Evolutionary conservation across 768 basidiomycete species (phyloP).

Genomic region (Cyclocybe cylindracea): DNA sequence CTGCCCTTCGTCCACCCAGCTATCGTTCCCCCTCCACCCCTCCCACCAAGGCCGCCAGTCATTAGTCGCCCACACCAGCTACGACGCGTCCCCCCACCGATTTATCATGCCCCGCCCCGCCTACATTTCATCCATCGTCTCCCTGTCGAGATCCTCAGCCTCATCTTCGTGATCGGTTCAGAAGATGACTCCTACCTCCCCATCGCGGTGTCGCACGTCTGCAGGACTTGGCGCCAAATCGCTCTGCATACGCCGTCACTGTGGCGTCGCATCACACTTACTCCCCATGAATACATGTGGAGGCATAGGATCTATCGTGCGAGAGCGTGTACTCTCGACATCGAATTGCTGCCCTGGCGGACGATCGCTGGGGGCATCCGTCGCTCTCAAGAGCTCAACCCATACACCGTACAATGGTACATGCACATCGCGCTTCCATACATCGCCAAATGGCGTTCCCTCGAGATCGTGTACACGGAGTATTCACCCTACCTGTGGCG

Average conservation of each 20-base stretch:
- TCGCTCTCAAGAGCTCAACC: constrained; percentile 37
- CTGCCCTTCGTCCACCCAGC: neutral
- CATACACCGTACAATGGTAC: constrained; percentile 55
- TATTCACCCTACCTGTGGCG: constrained; percentile 71
- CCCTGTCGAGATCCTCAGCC: constrained; percentile 63
- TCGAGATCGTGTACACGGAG: constrained; percentile 54
- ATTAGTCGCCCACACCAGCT: constrained; percentile 40
- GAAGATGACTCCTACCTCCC: constrained; percentile 59
- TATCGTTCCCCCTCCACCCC: neutral
- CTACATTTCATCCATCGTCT: constrained; percentile 56
- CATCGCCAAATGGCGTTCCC: constrained; percentile 60
- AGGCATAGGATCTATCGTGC: constrained; percentile 61
- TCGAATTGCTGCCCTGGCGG: constrained; percentile 45
- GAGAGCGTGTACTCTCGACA: constrained; percentile 60
- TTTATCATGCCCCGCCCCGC: constrained; percentile 46
- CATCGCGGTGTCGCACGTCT: constrained; percentile 68
- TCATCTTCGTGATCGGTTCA: constrained; percentile 63
- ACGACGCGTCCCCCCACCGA: constrained; percentile 24
- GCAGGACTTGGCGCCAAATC: constrained; percentile 61
- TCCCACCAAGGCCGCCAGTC: constrained; percentile 9
- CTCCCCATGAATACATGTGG: constrained; percentile 58
- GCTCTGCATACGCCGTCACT: constrained; percentile 60
- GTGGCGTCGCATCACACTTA: constrained; percentile 63
- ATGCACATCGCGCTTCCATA: constrained; percentile 58
- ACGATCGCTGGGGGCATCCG: constrained; percentile 22